Evolutionary conservation across 2,329 filamentous ascomycete species (phyloP).

Genomic region (Fusarium sp.): DNA sequence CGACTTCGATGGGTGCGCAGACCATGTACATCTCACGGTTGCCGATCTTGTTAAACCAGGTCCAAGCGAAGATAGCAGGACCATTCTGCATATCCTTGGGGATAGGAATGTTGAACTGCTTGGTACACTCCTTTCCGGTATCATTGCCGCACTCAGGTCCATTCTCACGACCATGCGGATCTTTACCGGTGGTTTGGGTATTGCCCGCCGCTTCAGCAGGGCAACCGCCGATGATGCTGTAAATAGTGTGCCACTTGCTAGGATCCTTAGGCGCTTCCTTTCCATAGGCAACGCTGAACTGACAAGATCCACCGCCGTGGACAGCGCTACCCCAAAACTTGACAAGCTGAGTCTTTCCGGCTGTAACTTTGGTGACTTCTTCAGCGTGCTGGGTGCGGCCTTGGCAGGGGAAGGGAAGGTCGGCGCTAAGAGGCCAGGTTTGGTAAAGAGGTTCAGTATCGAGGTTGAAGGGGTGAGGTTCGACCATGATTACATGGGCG

Average conservation of each 20-base stretch:
- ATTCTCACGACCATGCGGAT: constrained; percentile 37
- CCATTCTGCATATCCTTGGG: constrained; percentile 49
- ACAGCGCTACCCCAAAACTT: constrained; percentile 47
- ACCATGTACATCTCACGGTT: constrained; percentile 91
- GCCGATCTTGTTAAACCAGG: constrained; percentile 80
- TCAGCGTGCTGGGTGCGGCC: constrained; percentile 35
- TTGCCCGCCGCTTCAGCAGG: constrained; percentile 43
- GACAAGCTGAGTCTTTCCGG: constrained; percentile 37
- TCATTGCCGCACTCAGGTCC: constrained; percentile 41
- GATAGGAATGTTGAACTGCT: constrained; percentile 43
- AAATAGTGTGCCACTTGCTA: constrained; percentile 40
- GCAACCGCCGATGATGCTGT: constrained; percentile 43
- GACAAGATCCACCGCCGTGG: constrained; percentile 45
- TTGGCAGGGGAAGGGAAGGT: constrained; percentile 43
- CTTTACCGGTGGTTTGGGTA: constrained; percentile 2
- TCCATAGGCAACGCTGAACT: constrained; percentile 44
- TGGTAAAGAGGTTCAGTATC: constrained; percentile 41
- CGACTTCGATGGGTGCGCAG: constrained; percentile 76
- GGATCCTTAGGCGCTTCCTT: constrained; percentile 33
- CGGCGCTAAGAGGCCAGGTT: constrained; percentile 32
- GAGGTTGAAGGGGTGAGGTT: constrained; percentile 47
- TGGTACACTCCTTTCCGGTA: constrained; percentile 38
- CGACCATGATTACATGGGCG: constrained; percentile 44
- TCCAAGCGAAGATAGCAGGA: constrained; percentile 78
- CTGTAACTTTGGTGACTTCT: constrained; percentile 39